phyloP scores from a whole-genome alignment of 73 alveolate genomes.

The Blepharisma stoltei region DNA sequence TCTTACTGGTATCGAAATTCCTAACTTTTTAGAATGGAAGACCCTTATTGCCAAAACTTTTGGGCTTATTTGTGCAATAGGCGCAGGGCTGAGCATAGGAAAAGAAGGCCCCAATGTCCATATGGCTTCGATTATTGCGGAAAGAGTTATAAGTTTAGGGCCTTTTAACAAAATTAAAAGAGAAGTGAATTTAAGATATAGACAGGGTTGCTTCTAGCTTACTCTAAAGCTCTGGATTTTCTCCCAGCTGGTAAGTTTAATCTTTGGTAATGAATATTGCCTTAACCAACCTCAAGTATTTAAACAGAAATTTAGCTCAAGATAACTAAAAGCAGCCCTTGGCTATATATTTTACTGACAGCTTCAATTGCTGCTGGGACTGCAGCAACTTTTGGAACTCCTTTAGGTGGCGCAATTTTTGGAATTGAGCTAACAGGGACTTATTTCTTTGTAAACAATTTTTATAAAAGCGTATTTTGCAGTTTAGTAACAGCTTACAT shows the following conservation, averaged over 20 bases:
- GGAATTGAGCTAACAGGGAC: constrained; percentile 84
- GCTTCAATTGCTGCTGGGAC: constrained; percentile 91
- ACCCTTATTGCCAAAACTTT: constrained; percentile 78
- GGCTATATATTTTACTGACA: constrained; percentile 64
- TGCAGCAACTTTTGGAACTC: constrained; percentile 86
- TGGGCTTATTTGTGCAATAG: constrained; percentile 73
- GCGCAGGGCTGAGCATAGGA: constrained; percentile 89
- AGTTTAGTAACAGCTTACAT: not conserved
- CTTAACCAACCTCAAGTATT: no score
- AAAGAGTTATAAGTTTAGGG: not conserved
- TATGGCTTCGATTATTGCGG: constrained; percentile 72
- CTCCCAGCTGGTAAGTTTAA: no score
- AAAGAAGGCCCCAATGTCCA: constrained; percentile 93
- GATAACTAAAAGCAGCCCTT: no score
- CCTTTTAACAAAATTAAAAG: not conserved
- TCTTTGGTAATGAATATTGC: no score
- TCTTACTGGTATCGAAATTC: constrained; percentile 82
- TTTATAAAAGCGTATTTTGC: constrained; percentile 80
- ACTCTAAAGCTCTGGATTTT: no score
- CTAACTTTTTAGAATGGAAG: constrained; percentile 61
- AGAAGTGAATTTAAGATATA: not conserved
- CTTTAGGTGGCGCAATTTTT: constrained; percentile 88
- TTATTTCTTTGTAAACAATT: constrained; percentile 77
- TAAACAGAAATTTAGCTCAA: no score
- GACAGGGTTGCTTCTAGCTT: no score